Evolutionary conservation across 75 land plant species (phyloP).

Genomic region (Sequoia sempervirens): DNA sequence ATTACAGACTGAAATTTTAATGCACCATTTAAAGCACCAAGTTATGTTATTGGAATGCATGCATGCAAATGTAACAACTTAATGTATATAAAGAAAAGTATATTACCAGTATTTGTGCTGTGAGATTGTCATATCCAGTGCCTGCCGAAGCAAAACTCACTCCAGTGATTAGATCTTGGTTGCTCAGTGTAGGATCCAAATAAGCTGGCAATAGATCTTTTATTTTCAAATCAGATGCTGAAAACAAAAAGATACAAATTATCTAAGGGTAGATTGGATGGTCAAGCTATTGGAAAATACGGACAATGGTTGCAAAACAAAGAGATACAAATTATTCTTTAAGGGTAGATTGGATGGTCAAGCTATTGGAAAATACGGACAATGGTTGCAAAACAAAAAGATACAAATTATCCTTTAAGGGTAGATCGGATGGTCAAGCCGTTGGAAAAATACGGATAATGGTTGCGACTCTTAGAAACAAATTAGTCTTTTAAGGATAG

Average conservation of each 20-base stretch:
- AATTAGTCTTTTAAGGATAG: too few species aligned
- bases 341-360: too few species aligned
- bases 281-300: too few species aligned
- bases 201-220: constrained; percentile 5
- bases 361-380: too few species aligned
- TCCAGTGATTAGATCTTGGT: constrained; percentile 9
- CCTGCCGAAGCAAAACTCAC: constrained; percentile 10
- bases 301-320: too few species aligned
- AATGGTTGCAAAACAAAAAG: too few species aligned
- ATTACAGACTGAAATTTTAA: constrained; percentile 23
- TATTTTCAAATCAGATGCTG: constrained; percentile 4
- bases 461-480: too few species aligned
- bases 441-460: too few species aligned
- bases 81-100: neutral
- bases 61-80: neutral
- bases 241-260: neutral
- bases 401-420: too few species aligned
- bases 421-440: too few species aligned
- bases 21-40: neutral
- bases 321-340: too few species aligned
- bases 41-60: neutral
- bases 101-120: neutral
- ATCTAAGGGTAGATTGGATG: too few species aligned
- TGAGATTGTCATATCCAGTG: constrained; percentile 8
- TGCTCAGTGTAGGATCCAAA: constrained; percentile 2